phyloP scores from a whole-genome alignment of 805 yeast species.

The Metschnikowia picachoensis region DNA sequence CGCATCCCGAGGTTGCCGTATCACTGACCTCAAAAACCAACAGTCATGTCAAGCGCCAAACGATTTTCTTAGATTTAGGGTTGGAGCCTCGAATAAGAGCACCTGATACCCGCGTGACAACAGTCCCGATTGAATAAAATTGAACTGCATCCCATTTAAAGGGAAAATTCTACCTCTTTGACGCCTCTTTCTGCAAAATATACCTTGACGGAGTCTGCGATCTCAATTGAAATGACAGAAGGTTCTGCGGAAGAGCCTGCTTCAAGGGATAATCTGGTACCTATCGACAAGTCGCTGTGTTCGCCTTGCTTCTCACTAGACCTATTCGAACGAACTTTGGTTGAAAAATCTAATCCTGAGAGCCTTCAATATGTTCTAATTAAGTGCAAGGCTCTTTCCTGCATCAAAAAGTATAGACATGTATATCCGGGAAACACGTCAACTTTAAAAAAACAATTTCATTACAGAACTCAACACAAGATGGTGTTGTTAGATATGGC shows the following conservation, averaged over 20 bases:
- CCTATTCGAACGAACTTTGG: not conserved
- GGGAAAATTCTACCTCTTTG: too few relatives aligned
- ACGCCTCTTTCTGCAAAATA: too few relatives aligned
- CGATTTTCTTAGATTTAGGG: too few relatives aligned
- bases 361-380: not conserved
- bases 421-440: constrained; percentile 3
- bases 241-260: not conserved
- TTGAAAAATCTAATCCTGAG: not conserved
- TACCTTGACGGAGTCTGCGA: too few relatives aligned
- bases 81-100: too few relatives aligned
- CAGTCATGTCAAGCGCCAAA: too few relatives aligned
- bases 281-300: not conserved
- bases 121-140: too few relatives aligned
- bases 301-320: constrained; percentile 1
- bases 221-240: not conserved
- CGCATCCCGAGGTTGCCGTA: too few relatives aligned
- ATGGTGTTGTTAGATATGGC: too few relatives aligned
- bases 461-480: constrained; percentile 1
- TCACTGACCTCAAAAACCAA: too few relatives aligned
- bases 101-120: too few relatives aligned
- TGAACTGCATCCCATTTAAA: too few relatives aligned
- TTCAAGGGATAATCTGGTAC: not conserved
- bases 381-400: not conserved
- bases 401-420: not conserved
- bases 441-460: not conserved